These are phyloP conservation scores for Gnomoniopsis sp. DNA, from an alignment of 2,329 filamentous ascomycete species.

Conservation along the genomic window DNA sequence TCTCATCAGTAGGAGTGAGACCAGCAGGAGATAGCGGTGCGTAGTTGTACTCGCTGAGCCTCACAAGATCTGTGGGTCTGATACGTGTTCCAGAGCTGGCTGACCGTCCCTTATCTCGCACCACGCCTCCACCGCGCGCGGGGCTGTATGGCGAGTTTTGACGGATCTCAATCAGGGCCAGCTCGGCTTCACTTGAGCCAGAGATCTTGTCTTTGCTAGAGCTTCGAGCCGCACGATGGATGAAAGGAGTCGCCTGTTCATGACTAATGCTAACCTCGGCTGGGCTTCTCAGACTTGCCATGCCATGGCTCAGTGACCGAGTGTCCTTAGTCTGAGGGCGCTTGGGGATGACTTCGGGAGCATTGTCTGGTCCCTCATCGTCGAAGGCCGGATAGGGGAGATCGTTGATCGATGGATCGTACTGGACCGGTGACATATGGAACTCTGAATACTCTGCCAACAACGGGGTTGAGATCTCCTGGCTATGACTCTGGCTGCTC, in stretches of 20 bases:
- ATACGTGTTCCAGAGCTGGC: slow-evolving; percentile 19
- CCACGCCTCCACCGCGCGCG: slow-evolving; percentile 24
- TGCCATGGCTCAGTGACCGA: not conserved
- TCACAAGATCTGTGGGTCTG: slow-evolving; percentile 25
- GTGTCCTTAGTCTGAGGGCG: slow-evolving; percentile 34
- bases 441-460: slow-evolving; percentile 26
- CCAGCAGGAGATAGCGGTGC: slow-evolving; percentile 4
- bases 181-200: slow-evolving; percentile 38
- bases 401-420: slow-evolving; percentile 25
- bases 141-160: slow-evolving; percentile 31
- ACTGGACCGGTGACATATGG: slow-evolving; percentile 29
- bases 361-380: slow-evolving; percentile 25
- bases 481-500: slow-evolving; percentile 30
- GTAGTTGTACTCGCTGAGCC: slow-evolving; percentile 1
- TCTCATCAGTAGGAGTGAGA: slow-evolving; percentile 4
- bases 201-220: slow-evolving; percentile 28
- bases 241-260: slow-evolving; percentile 35
- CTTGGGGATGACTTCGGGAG: slow-evolving; percentile 35
- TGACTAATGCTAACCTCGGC: slow-evolving; percentile 35
- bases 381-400: slow-evolving; percentile 29
- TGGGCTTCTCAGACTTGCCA: not conserved
- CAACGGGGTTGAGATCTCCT: slow-evolving; percentile 21
- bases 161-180: slow-evolving; percentile 40
- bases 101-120: slow-evolving; percentile 25
- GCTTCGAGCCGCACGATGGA: slow-evolving; percentile 22